Evolutionary conservation across 164 flowering plant species (phyloP), one percentile per base, ranked within the genome.

Genomic region (Protea cynaroides): DNA sequence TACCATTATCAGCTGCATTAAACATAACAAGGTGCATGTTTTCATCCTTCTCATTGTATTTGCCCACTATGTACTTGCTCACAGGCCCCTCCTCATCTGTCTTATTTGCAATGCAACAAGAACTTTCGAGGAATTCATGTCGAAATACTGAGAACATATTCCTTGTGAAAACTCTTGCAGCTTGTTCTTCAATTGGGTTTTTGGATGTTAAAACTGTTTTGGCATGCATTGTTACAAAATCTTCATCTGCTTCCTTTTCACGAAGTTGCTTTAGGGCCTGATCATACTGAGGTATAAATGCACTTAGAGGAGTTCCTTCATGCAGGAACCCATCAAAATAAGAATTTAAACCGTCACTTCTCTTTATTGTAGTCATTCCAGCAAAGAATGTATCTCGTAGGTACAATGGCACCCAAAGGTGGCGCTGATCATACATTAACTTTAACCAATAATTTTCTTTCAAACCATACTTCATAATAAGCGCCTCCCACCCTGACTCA

Each of bases 291-390:
- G 72, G 61, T 23, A 70, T 67, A 63, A 78, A 78, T 23, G 75
- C 75, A 38, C 34, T 58, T 54, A 75, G 64, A 25, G 77, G 65
- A 34, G 77, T 75, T 54, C 69, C 66, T 52, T 67, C 68, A 66
- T 72, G 59, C 56, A 78, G 64, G 65, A 68, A 73, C 37, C 74
- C 76, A 72, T 72, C 76, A 70, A 79, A 76, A 65, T 76, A 69
- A 10, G 82, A 50, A 19, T 69, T 69, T 18, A 68, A 62, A 55
- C 75, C 69, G 13, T 52, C 72, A 60, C 62, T 55, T 58, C 61
- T 66, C 34, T 74, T 80, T 43, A 67, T 60, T 59, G 71, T 63
- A 56, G 65, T 51, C 76, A 79, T 69, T 25, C 82, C 78, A 24
- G 78, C 82, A 59, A 71, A 69, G 38, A 79, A 79, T 8, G 72